Evolutionary conservation across 257 asterid species (phyloP).

Genomic region (Cinchona pubescens): DNA sequence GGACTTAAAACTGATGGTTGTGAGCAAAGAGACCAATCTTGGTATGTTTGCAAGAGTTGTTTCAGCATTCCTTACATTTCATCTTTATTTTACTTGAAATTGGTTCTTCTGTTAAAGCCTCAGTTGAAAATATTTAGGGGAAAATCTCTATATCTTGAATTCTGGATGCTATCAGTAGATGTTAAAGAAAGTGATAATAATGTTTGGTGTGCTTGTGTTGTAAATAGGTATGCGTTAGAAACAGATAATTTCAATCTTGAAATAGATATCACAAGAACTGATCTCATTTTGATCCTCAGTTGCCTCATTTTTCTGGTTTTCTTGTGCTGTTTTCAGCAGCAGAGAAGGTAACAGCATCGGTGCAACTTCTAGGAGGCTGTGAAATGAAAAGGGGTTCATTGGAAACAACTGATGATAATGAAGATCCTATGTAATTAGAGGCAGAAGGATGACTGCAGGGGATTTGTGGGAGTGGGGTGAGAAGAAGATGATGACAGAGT

Average conservation of each 20-base stretch:
- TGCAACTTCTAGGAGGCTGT: no score
- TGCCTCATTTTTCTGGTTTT: no score
- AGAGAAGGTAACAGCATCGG: no score
- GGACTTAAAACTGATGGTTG: slow-evolving; percentile 73
- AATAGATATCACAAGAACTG: slow-evolving; percentile 85
- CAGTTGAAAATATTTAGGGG: neutral
- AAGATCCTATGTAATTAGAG: no score
- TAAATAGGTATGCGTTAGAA: slow-evolving; percentile 68
- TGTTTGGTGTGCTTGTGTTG: slow-evolving; percentile 21
- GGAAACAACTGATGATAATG: no score
- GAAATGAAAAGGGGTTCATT: no score
- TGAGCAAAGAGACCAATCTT: slow-evolving; percentile 83
- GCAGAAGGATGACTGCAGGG: no score
- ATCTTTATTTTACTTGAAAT: neutral
- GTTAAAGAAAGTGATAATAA: neutral
- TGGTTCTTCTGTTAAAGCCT: neutral
- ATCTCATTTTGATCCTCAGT: no score
- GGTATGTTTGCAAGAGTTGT: slow-evolving; percentile 37
- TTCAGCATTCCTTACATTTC: slow-evolving; percentile 2
- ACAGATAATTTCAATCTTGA: no score
- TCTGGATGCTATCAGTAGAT: neutral
- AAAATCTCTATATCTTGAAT: neutral
- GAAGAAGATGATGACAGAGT: no score
- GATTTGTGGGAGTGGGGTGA: no score
- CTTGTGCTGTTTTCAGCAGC: no score